Percentiles rank a stretch among this genome's conserved stretches.
phyloP scores from a whole-genome alignment of 805 yeast genomes.

The Blastobotrys chiropterorum region DNA sequence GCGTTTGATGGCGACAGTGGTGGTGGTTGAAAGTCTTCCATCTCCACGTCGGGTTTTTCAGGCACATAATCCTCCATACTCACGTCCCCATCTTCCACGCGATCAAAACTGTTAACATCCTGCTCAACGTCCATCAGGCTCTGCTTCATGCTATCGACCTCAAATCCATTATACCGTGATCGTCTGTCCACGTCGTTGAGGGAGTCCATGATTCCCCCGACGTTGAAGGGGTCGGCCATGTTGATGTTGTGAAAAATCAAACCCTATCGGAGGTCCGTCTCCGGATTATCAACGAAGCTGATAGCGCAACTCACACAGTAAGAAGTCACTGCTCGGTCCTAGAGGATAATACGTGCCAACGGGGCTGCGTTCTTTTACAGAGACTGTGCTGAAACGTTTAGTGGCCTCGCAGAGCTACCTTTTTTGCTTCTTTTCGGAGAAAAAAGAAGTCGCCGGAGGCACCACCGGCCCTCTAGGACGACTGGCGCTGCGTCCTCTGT shows the following conservation, averaged over 20 bases:
- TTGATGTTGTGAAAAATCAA: background rate
- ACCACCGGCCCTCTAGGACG: too few relatives aligned
- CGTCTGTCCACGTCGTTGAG: slow-evolving; percentile 3
- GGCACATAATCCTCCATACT: background rate
- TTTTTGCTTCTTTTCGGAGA: too few relatives aligned
- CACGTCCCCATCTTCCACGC: background rate
- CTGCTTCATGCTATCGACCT: background rate
- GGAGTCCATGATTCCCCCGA: slow-evolving; percentile 5
- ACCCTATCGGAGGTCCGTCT: background rate
- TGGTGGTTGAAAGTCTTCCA: background rate
- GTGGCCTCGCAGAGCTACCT: too few relatives aligned
- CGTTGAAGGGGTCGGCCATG: background rate
- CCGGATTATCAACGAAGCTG: too few relatives aligned
- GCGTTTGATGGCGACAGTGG: background rate
- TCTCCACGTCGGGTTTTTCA: slow-evolving; percentile 2
- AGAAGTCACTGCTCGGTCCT: too few relatives aligned
- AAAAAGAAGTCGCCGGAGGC: too few relatives aligned
- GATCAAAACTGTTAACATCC: background rate
- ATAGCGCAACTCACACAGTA: too few relatives aligned
- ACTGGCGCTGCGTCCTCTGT: too few relatives aligned
- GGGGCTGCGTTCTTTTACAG: too few relatives aligned
- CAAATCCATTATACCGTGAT: background rate
- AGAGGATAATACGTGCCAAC: too few relatives aligned
- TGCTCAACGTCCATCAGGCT: background rate
- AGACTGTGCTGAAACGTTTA: too few relatives aligned